Conservation (phyloP, 2,329 filamentous ascomycete species). For the Pseudogymnoascus sp. region DNA sequence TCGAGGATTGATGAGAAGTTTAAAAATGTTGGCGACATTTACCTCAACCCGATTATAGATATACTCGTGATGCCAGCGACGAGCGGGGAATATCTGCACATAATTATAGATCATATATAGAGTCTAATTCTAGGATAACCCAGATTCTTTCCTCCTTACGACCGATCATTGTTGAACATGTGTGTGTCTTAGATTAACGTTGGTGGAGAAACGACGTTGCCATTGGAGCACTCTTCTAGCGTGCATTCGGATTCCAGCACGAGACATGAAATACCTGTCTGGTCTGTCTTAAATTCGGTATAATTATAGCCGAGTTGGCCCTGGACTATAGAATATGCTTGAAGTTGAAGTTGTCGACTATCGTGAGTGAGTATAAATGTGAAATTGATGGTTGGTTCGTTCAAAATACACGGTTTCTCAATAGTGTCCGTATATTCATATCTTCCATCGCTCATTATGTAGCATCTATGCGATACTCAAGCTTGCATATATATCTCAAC, state of each 20-base stretch:
- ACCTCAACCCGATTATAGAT: background rate
- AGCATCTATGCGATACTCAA: constrained; percentile 5
- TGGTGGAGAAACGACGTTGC: background rate
- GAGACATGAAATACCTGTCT: constrained; percentile 43
- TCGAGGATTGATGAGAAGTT: background rate
- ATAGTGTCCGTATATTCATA: background rate
- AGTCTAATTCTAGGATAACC: background rate
- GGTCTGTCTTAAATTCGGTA: constrained; percentile 29
- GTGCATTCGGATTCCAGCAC: background rate
- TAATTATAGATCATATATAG: background rate
- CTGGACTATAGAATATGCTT: background rate
- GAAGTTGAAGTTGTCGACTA: background rate
- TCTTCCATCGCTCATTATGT: constrained; percentile 2
- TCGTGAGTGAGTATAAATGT: background rate
- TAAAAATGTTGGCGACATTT: background rate
- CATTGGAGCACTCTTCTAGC: background rate
- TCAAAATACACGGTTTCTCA: background rate
- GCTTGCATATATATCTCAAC: constrained; percentile 4
- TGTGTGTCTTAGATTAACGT: background rate
- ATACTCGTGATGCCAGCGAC: background rate
- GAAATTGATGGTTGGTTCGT: background rate
- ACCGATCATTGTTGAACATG: background rate
- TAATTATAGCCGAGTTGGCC: background rate
- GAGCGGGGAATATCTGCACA: background rate
- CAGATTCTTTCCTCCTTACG: background rate